A percentile compares a stretch with the other conserved stretches of the same genome.
Conservation (phyloP, 78 protist species). For the Chrysochromulina parva region DNA sequence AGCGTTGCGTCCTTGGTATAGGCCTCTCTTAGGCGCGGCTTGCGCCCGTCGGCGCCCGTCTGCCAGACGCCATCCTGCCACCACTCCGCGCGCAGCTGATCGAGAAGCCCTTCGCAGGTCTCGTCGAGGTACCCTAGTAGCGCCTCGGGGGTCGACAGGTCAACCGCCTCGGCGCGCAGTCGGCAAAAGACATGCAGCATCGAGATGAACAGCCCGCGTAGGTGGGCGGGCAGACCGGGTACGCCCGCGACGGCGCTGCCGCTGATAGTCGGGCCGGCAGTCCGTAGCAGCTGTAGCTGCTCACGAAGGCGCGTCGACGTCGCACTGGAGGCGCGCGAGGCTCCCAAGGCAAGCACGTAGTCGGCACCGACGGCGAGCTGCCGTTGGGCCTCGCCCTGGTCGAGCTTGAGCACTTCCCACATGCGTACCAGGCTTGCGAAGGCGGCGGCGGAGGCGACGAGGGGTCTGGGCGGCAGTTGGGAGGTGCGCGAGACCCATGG, state of each 20-base stretch:
- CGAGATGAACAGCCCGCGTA: neutral
- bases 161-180: neutral
- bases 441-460: neutral
- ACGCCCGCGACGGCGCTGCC: neutral
- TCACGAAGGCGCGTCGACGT: neutral
- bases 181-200: neutral
- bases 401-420: slow-evolving; percentile 20
- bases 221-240: neutral
- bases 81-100: no score
- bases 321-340: neutral
- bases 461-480: neutral
- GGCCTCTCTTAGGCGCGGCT: no score
- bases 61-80: no score
- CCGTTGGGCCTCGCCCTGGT: neutral
- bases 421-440: neutral
- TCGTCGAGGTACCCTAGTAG: neutral
- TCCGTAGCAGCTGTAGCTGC: neutral
- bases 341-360: neutral
- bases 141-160: neutral
- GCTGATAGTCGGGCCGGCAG: neutral
- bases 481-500: no score
- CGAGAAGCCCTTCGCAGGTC: no score
- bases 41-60: no score
- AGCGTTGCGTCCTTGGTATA: no score
- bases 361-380: neutral